Evolutionary conservation across 2,329 filamentous ascomycete species (phyloP).

Genomic region (Didymella glomerata): DNA sequence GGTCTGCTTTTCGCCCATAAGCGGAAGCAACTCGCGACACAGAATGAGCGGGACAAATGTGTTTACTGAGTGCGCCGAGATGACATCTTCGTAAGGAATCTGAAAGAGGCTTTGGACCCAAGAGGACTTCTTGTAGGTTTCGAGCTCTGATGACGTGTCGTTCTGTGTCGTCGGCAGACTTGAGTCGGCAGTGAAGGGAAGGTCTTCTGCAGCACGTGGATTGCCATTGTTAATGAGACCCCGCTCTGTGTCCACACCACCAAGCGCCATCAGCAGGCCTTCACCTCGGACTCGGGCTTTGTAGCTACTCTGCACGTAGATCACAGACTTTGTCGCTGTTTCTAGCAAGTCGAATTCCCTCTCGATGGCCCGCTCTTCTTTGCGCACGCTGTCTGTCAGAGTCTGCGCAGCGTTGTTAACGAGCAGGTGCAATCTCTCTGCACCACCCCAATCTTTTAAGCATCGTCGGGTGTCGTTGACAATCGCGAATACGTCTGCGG

Average conservation of each 20-base stretch:
- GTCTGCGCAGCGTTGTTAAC: background rate
- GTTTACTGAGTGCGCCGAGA: background rate
- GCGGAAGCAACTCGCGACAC: background rate
- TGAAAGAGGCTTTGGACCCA: background rate
- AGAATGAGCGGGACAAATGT: background rate
- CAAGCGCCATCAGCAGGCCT: background rate
- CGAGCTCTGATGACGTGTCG: background rate
- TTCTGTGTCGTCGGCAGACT: background rate
- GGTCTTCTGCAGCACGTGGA: too few relatives aligned
- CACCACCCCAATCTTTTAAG: background rate
- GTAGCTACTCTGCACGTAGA: background rate
- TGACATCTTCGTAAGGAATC: background rate
- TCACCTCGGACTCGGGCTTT: background rate
- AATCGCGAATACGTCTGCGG: background rate
- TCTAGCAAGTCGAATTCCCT: background rate
- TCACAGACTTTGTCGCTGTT: background rate
- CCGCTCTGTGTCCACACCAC: background rate
- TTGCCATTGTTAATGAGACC: background rate
- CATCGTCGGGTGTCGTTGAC: background rate
- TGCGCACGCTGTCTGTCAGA: background rate
- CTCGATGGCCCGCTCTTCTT: background rate
- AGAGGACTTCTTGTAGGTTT: background rate
- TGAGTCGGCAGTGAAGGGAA: background rate
- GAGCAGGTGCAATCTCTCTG: background rate
- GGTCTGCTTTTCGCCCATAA: background rate